Evolutionary conservation across 768 basidiomycete genomes (phyloP).

Genomic region (Boletus fagicola): DNA sequence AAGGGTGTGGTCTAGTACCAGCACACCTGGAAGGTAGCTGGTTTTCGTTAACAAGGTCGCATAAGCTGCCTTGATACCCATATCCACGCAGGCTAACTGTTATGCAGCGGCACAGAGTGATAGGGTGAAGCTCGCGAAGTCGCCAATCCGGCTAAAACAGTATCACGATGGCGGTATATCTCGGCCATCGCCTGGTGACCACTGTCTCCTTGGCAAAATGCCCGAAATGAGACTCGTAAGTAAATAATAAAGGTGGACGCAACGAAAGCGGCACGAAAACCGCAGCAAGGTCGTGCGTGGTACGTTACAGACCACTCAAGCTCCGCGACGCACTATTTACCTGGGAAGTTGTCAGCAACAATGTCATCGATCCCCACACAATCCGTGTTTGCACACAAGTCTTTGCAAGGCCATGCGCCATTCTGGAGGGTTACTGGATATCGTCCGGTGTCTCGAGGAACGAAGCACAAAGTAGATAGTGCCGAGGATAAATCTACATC

Average conservation of each 20-base stretch:
- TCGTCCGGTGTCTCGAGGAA: background rate
- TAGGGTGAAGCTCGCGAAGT: background rate
- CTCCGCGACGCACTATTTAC: background rate
- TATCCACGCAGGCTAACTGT: conserved; percentile 13
- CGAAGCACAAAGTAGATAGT: background rate
- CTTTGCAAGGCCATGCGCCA: background rate
- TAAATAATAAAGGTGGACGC: background rate
- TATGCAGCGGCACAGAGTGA: background rate
- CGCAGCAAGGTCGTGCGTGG: background rate
- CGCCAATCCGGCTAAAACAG: too few relatives aligned
- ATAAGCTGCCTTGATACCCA: conserved; percentile 55
- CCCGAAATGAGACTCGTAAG: background rate
- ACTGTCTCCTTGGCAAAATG: background rate
- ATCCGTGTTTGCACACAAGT: background rate
- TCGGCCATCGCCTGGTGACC: background rate
- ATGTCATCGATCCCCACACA: background rate
- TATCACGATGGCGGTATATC: background rate
- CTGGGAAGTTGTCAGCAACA: background rate
- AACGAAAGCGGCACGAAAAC: background rate
- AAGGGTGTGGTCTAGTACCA: conserved; percentile 55
- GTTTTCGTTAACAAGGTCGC: conserved; percentile 74
- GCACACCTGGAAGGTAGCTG: conserved; percentile 53
- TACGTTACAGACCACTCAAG: background rate
- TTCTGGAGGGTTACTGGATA: conserved; percentile 1
- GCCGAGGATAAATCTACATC: conserved; percentile 1